Conservation (phyloP, 441 rosid species). For the Syzygium syzygioides region DNA sequence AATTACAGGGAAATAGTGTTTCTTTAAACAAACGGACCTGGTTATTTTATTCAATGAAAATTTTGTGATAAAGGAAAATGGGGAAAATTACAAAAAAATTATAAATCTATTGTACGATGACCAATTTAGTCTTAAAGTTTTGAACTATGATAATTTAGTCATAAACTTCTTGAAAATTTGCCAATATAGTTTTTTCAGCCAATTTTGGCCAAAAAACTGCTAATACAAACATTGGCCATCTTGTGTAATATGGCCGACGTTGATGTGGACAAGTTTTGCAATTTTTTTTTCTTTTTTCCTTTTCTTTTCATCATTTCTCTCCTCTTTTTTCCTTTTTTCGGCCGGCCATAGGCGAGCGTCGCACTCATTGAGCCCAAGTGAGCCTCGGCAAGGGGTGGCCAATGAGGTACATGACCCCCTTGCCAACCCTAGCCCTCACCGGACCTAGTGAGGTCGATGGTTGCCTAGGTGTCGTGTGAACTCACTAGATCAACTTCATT, state of each 20-base stretch:
- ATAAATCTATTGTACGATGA: fast-evolving
- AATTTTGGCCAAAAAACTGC: fast-evolving
- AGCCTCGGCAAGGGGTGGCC: not conserved
- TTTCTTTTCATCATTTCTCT: not conserved
- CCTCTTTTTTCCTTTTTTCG: not conserved
- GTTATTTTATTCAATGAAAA: not conserved
- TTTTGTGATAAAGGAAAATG: not conserved
- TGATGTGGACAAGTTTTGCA: fast-evolving
- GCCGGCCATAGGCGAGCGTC: not conserved
- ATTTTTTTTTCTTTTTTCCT: not conserved
- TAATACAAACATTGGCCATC: fast-evolving
- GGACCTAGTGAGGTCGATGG: not conserved
- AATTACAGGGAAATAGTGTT: not conserved
- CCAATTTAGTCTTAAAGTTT: fast-evolving
- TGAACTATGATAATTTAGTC: fast-evolving
- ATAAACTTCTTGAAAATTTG: not conserved
- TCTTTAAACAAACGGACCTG: not conserved
- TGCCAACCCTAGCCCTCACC: not conserved
- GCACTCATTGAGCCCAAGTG: fast-evolving
- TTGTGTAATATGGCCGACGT: fast-evolving
- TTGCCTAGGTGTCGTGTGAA: not conserved
- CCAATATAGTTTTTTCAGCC: fast-evolving
- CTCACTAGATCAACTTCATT: not conserved
- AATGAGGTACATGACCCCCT: fast-evolving
- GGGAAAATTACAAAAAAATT: not conserved